phyloP scores from a whole-genome alignment of 768 basidiomycete genomes.

The Pulveroboletus frians region DNA sequence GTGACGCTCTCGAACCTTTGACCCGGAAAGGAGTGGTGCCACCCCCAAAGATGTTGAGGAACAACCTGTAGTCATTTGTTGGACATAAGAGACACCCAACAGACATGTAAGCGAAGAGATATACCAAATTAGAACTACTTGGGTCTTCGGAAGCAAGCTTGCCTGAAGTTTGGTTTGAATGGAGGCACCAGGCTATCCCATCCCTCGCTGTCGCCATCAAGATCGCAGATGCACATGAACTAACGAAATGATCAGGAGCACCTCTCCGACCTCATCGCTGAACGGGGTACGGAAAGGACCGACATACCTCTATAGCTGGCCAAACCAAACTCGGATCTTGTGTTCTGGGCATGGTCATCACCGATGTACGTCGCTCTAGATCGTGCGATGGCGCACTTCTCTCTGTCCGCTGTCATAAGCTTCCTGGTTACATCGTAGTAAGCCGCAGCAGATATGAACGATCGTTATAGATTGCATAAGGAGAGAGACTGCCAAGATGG shows the following conservation, averaged over 20 bases:
- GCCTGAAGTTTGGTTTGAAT: no score
- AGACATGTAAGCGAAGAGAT: no score
- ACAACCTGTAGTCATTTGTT: not conserved
- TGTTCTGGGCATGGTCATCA: not conserved
- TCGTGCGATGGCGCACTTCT: slow-evolving; percentile 15
- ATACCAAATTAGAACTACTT: no score
- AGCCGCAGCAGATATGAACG: slow-evolving; percentile 23
- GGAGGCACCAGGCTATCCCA: no score
- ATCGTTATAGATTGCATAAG: slow-evolving; percentile 21
- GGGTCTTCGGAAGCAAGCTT: no score
- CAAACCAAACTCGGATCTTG: not conserved
- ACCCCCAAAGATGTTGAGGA: no score
- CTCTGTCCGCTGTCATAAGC: not conserved
- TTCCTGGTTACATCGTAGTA: slow-evolving; percentile 21
- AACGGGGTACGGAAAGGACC: no score
- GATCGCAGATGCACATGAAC: not conserved
- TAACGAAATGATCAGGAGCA: no score
- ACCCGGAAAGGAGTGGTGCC: not conserved
- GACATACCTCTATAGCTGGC: slow-evolving; percentile 12
- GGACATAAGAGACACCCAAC: no score
- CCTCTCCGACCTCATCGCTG: not conserved
- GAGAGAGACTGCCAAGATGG: no score
- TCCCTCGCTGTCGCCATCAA: slow-evolving; percentile 9
- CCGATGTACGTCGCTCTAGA: not conserved
- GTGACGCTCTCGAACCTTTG: not conserved